Base-by-base conservation (phyloP, 148 eudicot genomes). In the Amaranthus hypochondriacus region DNA sequence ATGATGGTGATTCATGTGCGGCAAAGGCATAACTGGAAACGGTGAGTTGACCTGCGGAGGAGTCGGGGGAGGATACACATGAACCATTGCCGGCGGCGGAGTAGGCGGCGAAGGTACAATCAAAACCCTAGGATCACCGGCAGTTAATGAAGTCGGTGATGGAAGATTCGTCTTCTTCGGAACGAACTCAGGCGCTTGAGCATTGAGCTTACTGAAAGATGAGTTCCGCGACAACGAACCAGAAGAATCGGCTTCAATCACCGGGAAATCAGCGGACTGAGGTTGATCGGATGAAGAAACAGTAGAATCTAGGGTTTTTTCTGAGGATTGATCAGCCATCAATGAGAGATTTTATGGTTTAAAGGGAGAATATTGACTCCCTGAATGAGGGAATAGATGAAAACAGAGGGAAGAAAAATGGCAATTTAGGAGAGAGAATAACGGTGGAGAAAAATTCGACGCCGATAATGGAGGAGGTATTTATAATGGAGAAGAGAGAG, bases 121-220 rank as follows among this genome's bases (percentile, higher is more conserved):
- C 69, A 75, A 21, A 56, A 79, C 56, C 48, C 74, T 62, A 47
- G 83, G 78, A 67, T 76, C 79, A 18, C 57, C 67, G 21, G 15
- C 73, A 11, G 49, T 3, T 7, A 46, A 3, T 2, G 79, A 5
- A 18, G 76, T 58, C 53, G 77, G 63, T 39, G 81, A 74, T 9
- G 81, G 62, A n/a, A 79, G 71, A 12, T 62, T 14, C 14, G 72
- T 62, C 9, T 78, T 74, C 75, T 58, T 73, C 1, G 84, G 81
- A 0, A 88, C 91, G 54, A 92, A 92, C 77, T 88, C 97, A 0
- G 93, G 90, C 4, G 97, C 97, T 69, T 83, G 64, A 4, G 97
- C 97, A 78, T 86, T 92, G 14, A 92, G 85, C 9, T 84, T 81
- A 65, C 86, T 84, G 62, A 60, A 73, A 0, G 93, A 88, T 5